phyloP scores from a whole-genome alignment of 1,284 basidiomycete species.

The Pseudozyma hubeiensis region DNA sequence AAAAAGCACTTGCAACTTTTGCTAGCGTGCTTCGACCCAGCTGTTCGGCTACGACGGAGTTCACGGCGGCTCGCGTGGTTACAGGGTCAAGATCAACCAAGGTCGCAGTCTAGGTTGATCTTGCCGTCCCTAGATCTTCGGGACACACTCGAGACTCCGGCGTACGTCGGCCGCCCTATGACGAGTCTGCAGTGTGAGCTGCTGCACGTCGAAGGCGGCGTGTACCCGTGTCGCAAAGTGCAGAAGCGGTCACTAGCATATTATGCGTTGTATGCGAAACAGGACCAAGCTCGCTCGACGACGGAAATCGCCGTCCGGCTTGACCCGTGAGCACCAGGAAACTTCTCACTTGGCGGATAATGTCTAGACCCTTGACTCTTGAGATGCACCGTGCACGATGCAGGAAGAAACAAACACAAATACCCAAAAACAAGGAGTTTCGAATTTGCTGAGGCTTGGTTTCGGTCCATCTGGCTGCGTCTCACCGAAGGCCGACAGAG shows the following conservation, averaged over 20 bases:
- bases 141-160: not conserved
- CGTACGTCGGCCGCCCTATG: constrained; percentile 20
- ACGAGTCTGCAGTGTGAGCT: constrained; percentile 2
- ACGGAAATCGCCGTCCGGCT: constrained; percentile 25
- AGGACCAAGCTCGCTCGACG: constrained; percentile 9
- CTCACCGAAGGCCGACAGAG: constrained; percentile 1
- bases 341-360: not conserved
- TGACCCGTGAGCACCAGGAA: constrained; percentile 9
- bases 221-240: not conserved
- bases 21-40: not conserved
- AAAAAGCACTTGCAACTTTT: not conserved
- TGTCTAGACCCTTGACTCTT: constrained; percentile 11
- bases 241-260: not conserved
- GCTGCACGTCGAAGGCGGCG: not conserved
- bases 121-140: not conserved
- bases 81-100: not conserved
- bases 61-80: constrained; percentile 23
- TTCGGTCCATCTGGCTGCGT: not conserved
- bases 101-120: too few relatives aligned
- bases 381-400: constrained; percentile 13
- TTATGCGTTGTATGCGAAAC: not conserved
- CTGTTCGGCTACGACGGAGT: constrained; percentile 31
- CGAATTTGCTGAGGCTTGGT: constrained; percentile 3
- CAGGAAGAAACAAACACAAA: not conserved
- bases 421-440: not conserved